A percentile compares a stretch with the other conserved stretches of the same genome.
These are phyloP conservation scores for Trichaptum fuscoviolaceum DNA, from an alignment of 768 basidiomycete genomes.

Conservation along the genomic window DNA sequence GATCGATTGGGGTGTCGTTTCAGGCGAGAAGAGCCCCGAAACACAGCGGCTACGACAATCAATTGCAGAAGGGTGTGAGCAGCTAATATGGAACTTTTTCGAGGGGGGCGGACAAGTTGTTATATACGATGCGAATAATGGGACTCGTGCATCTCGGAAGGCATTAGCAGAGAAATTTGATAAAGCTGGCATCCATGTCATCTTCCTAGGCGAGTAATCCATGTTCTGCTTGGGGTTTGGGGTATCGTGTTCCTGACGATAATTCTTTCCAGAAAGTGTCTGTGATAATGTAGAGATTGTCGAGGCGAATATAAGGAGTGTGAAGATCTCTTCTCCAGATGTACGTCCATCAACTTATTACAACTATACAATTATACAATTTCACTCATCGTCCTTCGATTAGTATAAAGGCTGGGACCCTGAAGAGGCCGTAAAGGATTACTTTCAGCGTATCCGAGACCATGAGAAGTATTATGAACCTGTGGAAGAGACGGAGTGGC, in stretches of 20 bases:
- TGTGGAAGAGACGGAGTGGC: slow-evolving; percentile 86
- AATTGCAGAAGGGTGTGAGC: slow-evolving; percentile 81
- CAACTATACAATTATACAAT: not conserved
- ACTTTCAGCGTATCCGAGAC: slow-evolving; percentile 80
- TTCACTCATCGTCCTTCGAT: not conserved
- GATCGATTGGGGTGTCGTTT: too few species aligned
- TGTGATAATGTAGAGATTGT: slow-evolving; percentile 94
- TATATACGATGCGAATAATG: slow-evolving; percentile 98
- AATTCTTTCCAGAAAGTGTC: slow-evolving; percentile 58
- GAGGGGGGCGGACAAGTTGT: slow-evolving; percentile 87
- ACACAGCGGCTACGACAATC: slow-evolving; percentile 72
- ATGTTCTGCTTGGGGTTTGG: slow-evolving; percentile 4
- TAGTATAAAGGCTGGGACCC: slow-evolving; percentile 94
- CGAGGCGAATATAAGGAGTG: slow-evolving; percentile 88
- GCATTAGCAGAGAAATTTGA: slow-evolving; percentile 81
- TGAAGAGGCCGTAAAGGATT: slow-evolving; percentile 87
- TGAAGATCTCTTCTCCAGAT: slow-evolving; percentile 98
- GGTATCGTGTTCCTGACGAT: slow-evolving; percentile 4
- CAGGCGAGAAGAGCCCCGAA: slow-evolving; percentile 75
- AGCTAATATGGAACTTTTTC: slow-evolving; percentile 87
- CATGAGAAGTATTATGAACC: slow-evolving; percentile 89
- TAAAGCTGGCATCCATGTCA: slow-evolving; percentile 82
- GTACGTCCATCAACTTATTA: slow-evolving; percentile 47
- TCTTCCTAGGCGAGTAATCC: slow-evolving; percentile 69
- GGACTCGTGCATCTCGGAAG: slow-evolving; percentile 60